phyloP scores from a whole-genome alignment of 2,329 filamentous ascomycete species.

The Amauroascus niger region DNA sequence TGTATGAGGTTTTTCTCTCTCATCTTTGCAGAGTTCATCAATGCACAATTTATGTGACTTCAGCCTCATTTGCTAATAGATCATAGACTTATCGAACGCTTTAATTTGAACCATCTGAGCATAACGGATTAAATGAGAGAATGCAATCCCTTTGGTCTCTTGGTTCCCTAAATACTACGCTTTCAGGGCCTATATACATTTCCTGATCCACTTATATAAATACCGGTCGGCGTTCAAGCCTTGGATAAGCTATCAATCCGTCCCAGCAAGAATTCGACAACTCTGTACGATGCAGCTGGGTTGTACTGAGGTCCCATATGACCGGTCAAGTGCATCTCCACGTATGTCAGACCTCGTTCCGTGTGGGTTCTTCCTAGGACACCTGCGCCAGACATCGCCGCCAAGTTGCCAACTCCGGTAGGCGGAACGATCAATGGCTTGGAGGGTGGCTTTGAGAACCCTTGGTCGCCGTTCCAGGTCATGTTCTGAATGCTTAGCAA shows the following conservation, averaged over 20 bases:
- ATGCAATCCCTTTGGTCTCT: not conserved
- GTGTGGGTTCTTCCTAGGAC: constrained; percentile 60
- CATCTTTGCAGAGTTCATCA: too few species aligned
- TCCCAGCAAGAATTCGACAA: constrained; percentile 63
- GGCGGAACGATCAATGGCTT: constrained; percentile 62
- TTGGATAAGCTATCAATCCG: constrained; percentile 38
- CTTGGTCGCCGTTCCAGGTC: constrained; percentile 63
- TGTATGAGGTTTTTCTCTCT: too few species aligned
- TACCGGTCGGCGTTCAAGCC: not conserved
- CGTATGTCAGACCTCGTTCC: constrained; percentile 66
- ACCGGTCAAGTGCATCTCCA: constrained; percentile 53
- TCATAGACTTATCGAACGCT: too few species aligned
- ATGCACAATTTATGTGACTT: too few species aligned
- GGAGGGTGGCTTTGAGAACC: constrained; percentile 53
- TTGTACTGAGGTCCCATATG: constrained; percentile 45
- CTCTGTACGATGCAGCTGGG: constrained; percentile 46
- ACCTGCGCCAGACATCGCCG: constrained; percentile 51
- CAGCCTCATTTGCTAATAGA: too few species aligned
- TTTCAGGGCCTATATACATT: not conserved
- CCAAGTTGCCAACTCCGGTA: constrained; percentile 40
- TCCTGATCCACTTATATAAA: not conserved
- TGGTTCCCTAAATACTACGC: not conserved
- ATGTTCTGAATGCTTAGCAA: constrained; percentile 69
- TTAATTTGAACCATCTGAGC: too few species aligned
- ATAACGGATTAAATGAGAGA: too few species aligned